A percentile compares a stretch with the other conserved stretches of the same genome.
Conservation (phyloP, 352 stramenopile genomes). For the Thraustochytrium striatum region DNA sequence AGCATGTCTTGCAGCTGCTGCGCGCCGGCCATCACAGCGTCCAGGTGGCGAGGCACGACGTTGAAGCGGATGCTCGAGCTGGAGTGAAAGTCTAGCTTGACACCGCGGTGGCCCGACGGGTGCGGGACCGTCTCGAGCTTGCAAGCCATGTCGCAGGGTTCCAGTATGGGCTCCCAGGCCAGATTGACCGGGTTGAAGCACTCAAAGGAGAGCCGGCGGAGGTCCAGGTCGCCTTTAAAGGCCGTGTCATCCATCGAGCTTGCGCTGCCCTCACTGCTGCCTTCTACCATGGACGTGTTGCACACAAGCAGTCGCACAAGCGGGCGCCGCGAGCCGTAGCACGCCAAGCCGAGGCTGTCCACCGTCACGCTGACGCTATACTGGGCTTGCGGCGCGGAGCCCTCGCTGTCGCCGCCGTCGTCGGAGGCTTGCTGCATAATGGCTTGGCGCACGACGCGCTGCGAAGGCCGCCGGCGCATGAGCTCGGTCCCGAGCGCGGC, state of each 20-base stretch:
- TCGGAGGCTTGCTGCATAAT: conserved; percentile 13
- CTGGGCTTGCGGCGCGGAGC: background rate
- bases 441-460: conserved; percentile 2
- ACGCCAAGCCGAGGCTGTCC: conserved; percentile 4
- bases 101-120: background rate
- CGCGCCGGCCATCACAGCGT: too few relatives aligned
- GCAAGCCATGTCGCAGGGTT: conserved; percentile 30
- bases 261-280: background rate
- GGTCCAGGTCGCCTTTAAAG: background rate
- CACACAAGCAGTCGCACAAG: background rate
- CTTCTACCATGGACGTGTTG: conserved; percentile 12
- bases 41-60: too few relatives aligned
- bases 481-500: background rate
- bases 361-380: conserved; percentile 30
- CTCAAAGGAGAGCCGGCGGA: background rate
- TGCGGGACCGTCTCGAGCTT: conserved; percentile 33
- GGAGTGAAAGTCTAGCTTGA: background rate
- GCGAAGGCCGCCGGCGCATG: background rate
- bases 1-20: conserved; percentile 1
- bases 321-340: background rate
- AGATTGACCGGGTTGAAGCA: conserved; percentile 23
- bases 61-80: background rate
- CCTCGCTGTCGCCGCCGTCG: background rate
- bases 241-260: background rate
- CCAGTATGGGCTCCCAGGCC: conserved; percentile 30